phyloP scores from a whole-genome alignment of 352 stramenopile genomes.

The Phytophthora rubi region DNA sequence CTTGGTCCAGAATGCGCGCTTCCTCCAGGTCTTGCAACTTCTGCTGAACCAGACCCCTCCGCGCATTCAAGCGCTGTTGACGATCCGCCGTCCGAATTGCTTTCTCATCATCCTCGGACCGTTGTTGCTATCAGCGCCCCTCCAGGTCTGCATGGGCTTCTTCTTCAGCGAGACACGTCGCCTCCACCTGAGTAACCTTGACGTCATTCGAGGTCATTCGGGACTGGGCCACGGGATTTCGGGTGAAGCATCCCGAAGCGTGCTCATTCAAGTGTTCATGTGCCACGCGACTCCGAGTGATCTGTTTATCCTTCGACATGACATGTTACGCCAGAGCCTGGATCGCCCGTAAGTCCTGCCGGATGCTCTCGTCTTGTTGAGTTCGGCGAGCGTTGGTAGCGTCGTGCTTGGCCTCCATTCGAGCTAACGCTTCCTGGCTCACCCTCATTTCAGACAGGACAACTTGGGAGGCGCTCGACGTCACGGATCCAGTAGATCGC shows the following conservation, averaged over 20 bases:
- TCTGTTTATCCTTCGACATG: not conserved
- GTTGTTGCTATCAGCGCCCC: not conserved
- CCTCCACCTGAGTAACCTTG: not conserved
- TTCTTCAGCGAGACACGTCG: not conserved
- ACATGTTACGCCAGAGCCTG: no score
- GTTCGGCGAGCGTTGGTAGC: not conserved
- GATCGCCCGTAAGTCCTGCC: not conserved
- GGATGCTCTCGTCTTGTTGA: not conserved
- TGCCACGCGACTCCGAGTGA: not conserved
- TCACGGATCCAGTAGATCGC: not conserved
- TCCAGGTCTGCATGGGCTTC: not conserved
- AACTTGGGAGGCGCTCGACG: not conserved
- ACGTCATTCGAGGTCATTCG: not conserved
- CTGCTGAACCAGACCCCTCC: not conserved
- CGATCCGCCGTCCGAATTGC: not conserved
- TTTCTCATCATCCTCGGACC: not conserved
- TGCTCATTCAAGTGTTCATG: not conserved
- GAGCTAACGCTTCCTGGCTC: not conserved
- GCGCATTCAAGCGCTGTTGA: not conserved
- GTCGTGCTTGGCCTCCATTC: not conserved
- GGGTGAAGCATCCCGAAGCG: not conserved
- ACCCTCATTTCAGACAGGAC: not conserved
- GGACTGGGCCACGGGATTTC: not conserved
- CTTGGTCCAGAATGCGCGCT: not conserved
- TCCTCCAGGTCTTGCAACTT: not conserved